These are phyloP conservation scores for Pisolithus microcarpus DNA, from an alignment of 768 basidiomycete genomes.

Conservation along the genomic window DNA sequence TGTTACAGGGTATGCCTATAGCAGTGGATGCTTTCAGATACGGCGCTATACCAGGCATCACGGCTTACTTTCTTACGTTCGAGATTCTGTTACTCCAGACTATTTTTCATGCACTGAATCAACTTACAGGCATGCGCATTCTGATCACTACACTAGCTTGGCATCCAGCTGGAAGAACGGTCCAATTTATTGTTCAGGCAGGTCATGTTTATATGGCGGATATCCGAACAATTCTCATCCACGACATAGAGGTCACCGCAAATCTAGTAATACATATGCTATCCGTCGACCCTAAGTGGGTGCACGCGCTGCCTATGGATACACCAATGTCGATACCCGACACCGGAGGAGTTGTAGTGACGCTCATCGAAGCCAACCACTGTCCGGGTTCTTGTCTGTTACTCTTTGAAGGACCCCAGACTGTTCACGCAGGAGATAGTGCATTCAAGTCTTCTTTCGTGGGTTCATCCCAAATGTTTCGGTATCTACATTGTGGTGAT, in stretches of 20 bases:
- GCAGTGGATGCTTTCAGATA: constrained; percentile 98
- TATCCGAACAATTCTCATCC: not conserved
- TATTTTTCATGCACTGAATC: constrained; percentile 6
- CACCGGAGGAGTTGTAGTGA: constrained; percentile 81
- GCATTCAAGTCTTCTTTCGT: constrained; percentile 62
- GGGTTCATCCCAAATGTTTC: constrained; percentile 62
- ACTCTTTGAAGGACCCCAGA: constrained; percentile 89
- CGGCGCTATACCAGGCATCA: constrained; percentile 82
- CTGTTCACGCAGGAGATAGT: constrained; percentile 82
- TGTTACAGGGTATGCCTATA: constrained; percentile 93
- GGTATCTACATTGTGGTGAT: constrained; percentile 95
- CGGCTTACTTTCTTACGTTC: constrained; percentile 88
- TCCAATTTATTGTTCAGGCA: constrained; percentile 88
- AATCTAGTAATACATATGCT: constrained; percentile 91
- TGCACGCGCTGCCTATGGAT: constrained; percentile 81
- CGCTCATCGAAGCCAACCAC: constrained; percentile 96
- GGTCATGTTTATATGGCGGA: not conserved
- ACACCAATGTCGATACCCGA: constrained; percentile 65
- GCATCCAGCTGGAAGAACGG: constrained; percentile 84
- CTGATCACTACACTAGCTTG: constrained; percentile 93
- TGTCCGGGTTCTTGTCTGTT: constrained; percentile 96
- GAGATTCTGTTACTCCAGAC: not conserved
- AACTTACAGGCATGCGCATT: constrained; percentile 79
- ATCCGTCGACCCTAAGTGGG: constrained; percentile 82
- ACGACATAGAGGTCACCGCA: constrained; percentile 60